A percentile compares a stretch with the other conserved stretches of the same genome.
These are phyloP conservation scores for Rhizopus stolonifer DNA, from an alignment of 371 early-diverging fungal genomes.

Conservation along the genomic window DNA sequence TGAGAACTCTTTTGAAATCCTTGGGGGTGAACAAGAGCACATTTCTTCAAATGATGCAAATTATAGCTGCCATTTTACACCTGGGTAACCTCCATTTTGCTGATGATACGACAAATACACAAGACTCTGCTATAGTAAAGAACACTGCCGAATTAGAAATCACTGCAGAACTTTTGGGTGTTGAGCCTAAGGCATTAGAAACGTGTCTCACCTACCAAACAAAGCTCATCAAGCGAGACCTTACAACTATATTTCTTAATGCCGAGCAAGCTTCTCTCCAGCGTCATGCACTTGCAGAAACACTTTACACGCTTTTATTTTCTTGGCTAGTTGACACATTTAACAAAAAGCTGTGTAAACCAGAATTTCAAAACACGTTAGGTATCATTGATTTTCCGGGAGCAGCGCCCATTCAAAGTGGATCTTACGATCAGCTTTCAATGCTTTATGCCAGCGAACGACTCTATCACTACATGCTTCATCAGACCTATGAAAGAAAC, in stretches of 20 bases:
- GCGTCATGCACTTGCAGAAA: slow-evolving; percentile 25
- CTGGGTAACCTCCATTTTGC: slow-evolving; percentile 75
- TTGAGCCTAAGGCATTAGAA: slow-evolving; percentile 65
- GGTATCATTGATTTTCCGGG: slow-evolving; percentile 71
- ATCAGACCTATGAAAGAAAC: slow-evolving; percentile 60
- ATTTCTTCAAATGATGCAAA: slow-evolving; percentile 60
- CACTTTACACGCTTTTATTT: slow-evolving; percentile 28
- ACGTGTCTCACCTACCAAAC: slow-evolving; percentile 31
- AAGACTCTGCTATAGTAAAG: slow-evolving; percentile 56
- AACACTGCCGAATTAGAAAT: slow-evolving; percentile 62
- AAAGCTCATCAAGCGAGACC: slow-evolving; percentile 42
- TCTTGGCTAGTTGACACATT: slow-evolving; percentile 28
- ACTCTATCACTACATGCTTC: slow-evolving; percentile 58
- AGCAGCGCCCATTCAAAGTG: slow-evolving; percentile 26
- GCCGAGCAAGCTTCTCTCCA: slow-evolving; percentile 47
- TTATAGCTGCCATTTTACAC: slow-evolving; percentile 73
- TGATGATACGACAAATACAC: slow-evolving; percentile 23
- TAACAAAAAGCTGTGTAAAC: slow-evolving; percentile 30
- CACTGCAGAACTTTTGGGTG: slow-evolving; percentile 76
- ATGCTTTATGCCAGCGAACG: slow-evolving; percentile 80
- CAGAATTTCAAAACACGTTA: slow-evolving; percentile 63
- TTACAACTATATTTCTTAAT: slow-evolving; percentile 58
- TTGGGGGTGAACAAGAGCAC: slow-evolving; percentile 77
- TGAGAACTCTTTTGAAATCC: slow-evolving; percentile 73
- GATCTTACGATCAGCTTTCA: slow-evolving; percentile 70